Evolutionary conservation across 345 rosid genomes (phyloP).

Genomic region (Populus nigra): DNA sequence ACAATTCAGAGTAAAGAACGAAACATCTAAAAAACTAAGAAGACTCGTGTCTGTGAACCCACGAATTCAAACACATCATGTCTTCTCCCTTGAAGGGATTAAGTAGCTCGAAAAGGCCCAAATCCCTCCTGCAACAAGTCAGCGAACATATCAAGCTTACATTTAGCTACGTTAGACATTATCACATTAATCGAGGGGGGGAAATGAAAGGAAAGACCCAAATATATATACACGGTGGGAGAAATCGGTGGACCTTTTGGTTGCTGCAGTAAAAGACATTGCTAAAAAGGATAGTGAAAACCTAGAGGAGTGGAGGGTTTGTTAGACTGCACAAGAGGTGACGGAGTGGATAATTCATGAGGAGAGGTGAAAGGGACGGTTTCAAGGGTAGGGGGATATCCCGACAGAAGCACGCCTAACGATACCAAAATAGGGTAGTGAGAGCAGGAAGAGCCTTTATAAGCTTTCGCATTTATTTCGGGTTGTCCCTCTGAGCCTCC

Average conservation of each 20-base stretch:
- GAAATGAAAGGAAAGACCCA: not conserved
- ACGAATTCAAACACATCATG: no score
- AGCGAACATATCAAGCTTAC: not conserved
- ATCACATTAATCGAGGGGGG: not conserved
- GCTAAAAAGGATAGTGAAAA: not conserved
- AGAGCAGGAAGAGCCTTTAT: not conserved
- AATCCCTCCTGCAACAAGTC: no score
- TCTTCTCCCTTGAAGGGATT: no score
- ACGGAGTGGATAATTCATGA: not conserved
- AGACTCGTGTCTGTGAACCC: no score
- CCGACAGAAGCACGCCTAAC: constrained; percentile 31
- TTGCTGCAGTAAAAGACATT: not conserved
- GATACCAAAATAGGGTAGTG: not conserved
- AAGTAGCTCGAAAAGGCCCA: no score
- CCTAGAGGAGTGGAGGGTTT: not conserved
- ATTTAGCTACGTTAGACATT: not conserved
- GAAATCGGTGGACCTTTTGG: not conserved
- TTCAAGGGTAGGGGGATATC: constrained; percentile 28
- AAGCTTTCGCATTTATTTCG: constrained; percentile 37
- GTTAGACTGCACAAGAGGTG: not conserved
- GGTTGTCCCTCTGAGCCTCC: constrained; percentile 28
- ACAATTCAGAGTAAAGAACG: no score
- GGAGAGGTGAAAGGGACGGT: constrained; percentile 18
- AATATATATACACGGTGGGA: not conserved
- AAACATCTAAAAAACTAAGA: no score